Conservation (phyloP, 495 filamentous ascomycete genomes). For the Annulohypoxylon moriforme region DNA sequence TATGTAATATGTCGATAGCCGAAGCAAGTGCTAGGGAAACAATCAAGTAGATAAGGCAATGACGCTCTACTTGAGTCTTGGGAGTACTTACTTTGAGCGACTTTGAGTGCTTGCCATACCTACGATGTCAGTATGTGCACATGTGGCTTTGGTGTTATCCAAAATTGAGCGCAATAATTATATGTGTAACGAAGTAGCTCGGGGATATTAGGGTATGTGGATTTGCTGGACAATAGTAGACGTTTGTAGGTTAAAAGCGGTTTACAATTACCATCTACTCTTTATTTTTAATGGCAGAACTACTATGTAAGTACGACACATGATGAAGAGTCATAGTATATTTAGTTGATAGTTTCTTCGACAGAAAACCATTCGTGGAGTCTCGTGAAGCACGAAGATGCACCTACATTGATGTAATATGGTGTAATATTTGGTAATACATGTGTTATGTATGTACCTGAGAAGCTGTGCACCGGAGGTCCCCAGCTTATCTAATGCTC, state of each 20-base stretch:
- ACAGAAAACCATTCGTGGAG: neutral
- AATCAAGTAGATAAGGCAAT: neutral
- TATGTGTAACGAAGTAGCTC: neutral
- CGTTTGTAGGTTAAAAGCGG: no score
- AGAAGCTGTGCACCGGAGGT: neutral
- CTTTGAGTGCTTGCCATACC: slow-evolving; percentile 1
- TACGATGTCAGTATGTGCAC: neutral
- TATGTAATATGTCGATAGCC: neutral
- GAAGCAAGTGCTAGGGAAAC: neutral
- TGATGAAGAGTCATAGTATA: no score
- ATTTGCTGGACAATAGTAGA: no score
- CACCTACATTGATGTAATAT: neutral
- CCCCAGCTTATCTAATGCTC: neutral
- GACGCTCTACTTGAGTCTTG: neutral
- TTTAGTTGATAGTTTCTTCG: no score
- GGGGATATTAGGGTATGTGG: no score
- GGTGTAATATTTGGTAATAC: neutral
- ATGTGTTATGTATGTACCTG: no score
- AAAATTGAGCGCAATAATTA: no score
- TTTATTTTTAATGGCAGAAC: no score
- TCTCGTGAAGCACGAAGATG: neutral
- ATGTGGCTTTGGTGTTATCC: neutral
- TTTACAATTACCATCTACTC: no score
- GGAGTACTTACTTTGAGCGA: no score
- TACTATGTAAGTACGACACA: no score